Conservation (phyloP, 2,329 filamentous ascomycete species). For the Clonostachys rosea region DNA sequence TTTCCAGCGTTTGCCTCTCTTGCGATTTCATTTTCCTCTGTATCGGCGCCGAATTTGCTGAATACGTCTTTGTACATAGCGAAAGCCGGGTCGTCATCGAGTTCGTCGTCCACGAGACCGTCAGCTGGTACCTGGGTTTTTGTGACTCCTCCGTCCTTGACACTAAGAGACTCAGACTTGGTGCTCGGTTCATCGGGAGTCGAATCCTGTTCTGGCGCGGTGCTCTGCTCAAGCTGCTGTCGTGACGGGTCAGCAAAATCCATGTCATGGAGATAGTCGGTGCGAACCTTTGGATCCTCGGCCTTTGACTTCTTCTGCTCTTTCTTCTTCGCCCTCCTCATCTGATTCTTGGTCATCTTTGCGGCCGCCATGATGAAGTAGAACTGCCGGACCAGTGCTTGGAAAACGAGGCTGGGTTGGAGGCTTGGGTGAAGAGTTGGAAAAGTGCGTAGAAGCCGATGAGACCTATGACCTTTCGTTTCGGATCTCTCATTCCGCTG, state of each 20-base stretch:
- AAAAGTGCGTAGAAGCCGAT: constrained; percentile 26
- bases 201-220: neutral
- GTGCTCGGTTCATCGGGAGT: neutral
- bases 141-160: constrained; percentile 2
- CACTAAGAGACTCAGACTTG: neutral
- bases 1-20: constrained; percentile 65
- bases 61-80: constrained; percentile 82
- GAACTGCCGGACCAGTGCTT: constrained; percentile 14
- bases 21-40: constrained; percentile 57
- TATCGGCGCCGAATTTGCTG: constrained; percentile 66
- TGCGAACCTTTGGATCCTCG: constrained; percentile 31
- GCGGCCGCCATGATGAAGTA: constrained; percentile 50
- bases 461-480: constrained; percentile 25
- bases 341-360: constrained; percentile 91
- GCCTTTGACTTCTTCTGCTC: constrained; percentile 69
- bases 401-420: constrained; percentile 19
- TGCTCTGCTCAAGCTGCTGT: neutral
- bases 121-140: constrained; percentile 25
- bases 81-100: constrained; percentile 65
- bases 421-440: constrained; percentile 18
- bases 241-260: neutral
- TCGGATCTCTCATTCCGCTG: constrained; percentile 29
- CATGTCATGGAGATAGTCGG: neutral
- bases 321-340: constrained; percentile 92
- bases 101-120: constrained; percentile 28